Conservation (phyloP, 2,329 filamentous ascomycete species). For the Alternaria hordeiaustralica region DNA sequence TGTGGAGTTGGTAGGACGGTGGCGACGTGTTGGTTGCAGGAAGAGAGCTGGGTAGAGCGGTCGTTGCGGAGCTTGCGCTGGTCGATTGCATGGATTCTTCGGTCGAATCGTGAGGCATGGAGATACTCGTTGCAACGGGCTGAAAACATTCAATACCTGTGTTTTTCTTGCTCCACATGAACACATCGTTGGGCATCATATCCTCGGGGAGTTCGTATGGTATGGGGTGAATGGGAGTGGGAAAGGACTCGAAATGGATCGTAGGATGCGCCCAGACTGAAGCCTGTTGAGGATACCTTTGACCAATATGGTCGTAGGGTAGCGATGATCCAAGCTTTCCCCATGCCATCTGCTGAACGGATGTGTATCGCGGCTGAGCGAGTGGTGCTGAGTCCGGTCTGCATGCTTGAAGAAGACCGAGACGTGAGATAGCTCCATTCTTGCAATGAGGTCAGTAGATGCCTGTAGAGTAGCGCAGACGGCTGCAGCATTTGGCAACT, state of each 20-base stretch:
- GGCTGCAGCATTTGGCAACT: neutral
- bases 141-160: slow-evolving; percentile 9
- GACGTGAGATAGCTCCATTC: slow-evolving; percentile 14
- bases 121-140: neutral
- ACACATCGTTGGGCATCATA: slow-evolving; percentile 7
- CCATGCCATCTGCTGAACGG: slow-evolving; percentile 10
- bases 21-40: neutral
- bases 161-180: slow-evolving; percentile 13
- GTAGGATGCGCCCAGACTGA: slow-evolving; percentile 7
- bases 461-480: neutral
- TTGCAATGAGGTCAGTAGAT: neutral
- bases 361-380: neutral
- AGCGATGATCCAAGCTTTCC: neutral
- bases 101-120: neutral
- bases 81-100: neutral
- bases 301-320: neutral
- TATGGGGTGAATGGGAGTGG: neutral
- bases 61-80: neutral
- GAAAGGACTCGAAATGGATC: neutral
- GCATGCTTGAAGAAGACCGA: slow-evolving; percentile 20
- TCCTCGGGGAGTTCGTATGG: slow-evolving; percentile 3
- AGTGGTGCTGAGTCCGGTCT: neutral
- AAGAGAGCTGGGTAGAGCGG: neutral
- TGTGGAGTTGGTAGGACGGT: neutral
- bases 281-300: neutral